These are phyloP conservation scores for Ustilago sp. DNA, from an alignment of 1,284 basidiomycete genomes.

Conservation along the genomic window DNA sequence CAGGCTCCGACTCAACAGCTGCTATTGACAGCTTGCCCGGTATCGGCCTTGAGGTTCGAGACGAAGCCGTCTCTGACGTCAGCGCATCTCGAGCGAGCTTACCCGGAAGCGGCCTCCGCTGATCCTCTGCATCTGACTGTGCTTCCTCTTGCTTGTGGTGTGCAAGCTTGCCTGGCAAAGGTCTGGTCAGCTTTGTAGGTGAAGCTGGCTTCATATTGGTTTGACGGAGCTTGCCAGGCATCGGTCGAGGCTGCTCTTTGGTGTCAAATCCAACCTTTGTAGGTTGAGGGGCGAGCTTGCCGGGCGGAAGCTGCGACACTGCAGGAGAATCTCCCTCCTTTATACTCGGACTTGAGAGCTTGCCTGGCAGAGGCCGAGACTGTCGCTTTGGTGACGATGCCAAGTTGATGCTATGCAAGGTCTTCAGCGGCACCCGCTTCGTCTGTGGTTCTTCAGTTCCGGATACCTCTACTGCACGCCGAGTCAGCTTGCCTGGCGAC, in stretches of 20 bases:
- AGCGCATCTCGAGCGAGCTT: slow-evolving; percentile 1
- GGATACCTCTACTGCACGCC: neutral
- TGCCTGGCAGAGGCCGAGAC: neutral
- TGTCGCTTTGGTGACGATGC: neutral
- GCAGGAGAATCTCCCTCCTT: neutral
- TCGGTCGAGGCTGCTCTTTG: neutral
- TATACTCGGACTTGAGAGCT: neutral
- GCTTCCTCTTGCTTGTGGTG: neutral
- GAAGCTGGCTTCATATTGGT: neutral
- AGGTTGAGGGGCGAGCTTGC: neutral
- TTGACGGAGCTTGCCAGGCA: neutral
- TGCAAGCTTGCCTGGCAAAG: neutral
- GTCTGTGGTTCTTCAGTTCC: neutral
- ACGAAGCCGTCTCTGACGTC: neutral
- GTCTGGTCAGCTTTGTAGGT: neutral
- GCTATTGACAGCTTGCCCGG: neutral
- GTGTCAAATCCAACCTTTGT: too few relatives aligned
- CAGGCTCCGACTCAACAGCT: neutral
- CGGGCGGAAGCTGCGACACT: neutral
- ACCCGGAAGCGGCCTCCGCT: neutral
- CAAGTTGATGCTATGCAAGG: neutral
- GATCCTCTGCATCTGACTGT: neutral
- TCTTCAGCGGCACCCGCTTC: neutral
- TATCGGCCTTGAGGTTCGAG: neutral
- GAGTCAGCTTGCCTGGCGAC: slow-evolving; percentile 10